Evolutionary conservation across 352 stramenopile species (phyloP).

Genomic region (Blastocystis sp.): DNA sequence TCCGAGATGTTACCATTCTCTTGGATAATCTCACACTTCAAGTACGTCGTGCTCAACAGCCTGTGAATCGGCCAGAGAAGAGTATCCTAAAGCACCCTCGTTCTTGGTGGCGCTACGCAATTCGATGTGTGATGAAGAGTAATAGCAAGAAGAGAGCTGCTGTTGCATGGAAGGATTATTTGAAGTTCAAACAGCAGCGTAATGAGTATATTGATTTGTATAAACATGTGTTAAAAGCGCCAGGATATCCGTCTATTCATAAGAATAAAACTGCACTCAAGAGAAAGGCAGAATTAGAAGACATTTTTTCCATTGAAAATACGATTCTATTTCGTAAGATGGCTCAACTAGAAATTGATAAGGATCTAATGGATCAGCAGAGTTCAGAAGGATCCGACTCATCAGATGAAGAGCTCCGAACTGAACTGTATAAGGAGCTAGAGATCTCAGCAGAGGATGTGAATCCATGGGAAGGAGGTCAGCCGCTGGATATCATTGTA

Average conservation of each 20-base stretch:
- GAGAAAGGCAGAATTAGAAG: constrained; percentile 52
- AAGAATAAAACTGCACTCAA: constrained; percentile 54
- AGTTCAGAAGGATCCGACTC: background rate
- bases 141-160: background rate
- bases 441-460: constrained; percentile 26
- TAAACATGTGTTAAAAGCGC: constrained; percentile 30
- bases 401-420: constrained; percentile 19
- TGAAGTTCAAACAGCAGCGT: constrained; percentile 56
- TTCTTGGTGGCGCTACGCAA: constrained; percentile 43
- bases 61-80: background rate
- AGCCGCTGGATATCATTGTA: constrained; percentile 32
- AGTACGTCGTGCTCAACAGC: constrained; percentile 10
- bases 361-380: background rate
- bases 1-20: constrained; percentile 14
- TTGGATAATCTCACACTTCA: constrained; percentile 22
- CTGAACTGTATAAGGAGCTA: constrained; percentile 51
- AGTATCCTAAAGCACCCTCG: constrained; percentile 19
- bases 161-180: constrained; percentile 35
- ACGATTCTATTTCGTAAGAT: constrained; percentile 62
- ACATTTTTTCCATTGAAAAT: constrained; percentile 56
- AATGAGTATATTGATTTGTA: constrained; percentile 60
- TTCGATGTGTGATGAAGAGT: constrained; percentile 30
- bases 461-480: constrained; percentile 52
- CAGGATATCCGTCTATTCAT: background rate
- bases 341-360: constrained; percentile 40